Evolutionary conservation across 164 flowering plant genomes (phyloP).

Genomic region (Aristolochia fimbriata): DNA sequence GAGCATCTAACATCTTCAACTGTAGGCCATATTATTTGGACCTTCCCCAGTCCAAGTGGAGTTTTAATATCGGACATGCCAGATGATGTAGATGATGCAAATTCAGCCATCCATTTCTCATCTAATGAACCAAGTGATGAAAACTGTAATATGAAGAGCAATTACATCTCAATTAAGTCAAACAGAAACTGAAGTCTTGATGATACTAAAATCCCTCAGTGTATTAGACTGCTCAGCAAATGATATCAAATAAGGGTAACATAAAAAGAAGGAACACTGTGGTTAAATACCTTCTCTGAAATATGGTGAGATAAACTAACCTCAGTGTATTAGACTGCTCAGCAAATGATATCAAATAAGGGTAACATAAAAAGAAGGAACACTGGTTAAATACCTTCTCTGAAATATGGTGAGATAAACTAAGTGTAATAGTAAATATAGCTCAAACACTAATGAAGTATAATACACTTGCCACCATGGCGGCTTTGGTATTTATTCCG

Average conservation of each 20-base stretch:
- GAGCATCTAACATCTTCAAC: constrained; percentile 98
- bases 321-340: not conserved
- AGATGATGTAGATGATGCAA: constrained; percentile 76
- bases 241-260: not conserved
- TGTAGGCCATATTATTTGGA: constrained; percentile 84
- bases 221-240: not conserved
- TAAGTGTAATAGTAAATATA: not conserved
- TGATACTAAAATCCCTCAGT: not conserved
- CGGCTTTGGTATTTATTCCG: too few species aligned
- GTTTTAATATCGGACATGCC: constrained; percentile 62
- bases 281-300: too few species aligned
- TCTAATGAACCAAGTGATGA: constrained; percentile 98
- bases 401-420: not conserved
- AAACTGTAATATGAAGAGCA: constrained; percentile 40
- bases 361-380: not conserved
- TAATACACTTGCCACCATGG: too few species aligned
- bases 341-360: not conserved
- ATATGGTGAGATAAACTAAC: too few species aligned
- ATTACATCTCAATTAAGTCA: too few species aligned
- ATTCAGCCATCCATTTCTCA: constrained; percentile 98
- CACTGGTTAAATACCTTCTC: not conserved
- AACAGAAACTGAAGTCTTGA: too few species aligned
- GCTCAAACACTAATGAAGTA: not conserved
- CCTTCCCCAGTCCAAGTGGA: constrained; percentile 78
- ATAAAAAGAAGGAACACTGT: not conserved